Conservation (phyloP, 2,329 filamentous ascomycete genomes). For the Exophiala spinifera region DNA sequence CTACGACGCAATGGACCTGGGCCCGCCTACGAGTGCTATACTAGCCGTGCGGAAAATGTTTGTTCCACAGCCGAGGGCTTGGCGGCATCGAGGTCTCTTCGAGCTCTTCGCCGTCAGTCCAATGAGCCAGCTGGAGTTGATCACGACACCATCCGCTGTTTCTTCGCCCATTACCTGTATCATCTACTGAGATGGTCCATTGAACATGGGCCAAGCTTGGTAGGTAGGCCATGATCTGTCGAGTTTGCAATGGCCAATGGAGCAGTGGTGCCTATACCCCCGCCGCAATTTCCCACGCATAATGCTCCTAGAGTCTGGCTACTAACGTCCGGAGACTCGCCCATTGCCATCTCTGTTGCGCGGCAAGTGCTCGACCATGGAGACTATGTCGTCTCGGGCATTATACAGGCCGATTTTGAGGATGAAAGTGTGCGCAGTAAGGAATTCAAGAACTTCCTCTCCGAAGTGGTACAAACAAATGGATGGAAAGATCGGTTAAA, state of each 20-base stretch:
- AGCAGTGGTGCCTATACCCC: slow-evolving; percentile 18
- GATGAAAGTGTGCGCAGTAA: slow-evolving; percentile 67
- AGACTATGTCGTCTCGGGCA: slow-evolving; percentile 82
- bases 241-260: slow-evolving; percentile 25
- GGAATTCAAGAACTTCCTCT: slow-evolving; percentile 76
- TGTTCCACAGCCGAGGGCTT: neutral
- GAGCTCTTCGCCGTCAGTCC: neutral
- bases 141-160: slow-evolving; percentile 4
- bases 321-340: slow-evolving; percentile 80
- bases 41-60: neutral
- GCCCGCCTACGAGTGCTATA: no score
- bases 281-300: slow-evolving; percentile 50
- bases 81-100: neutral
- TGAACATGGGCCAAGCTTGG: slow-evolving; percentile 3
- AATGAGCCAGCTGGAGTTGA: slow-evolving; percentile 4
- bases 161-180: neutral
- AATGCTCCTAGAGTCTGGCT: slow-evolving; percentile 83
- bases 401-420: slow-evolving; percentile 75
- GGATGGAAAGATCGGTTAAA: slow-evolving; percentile 78
- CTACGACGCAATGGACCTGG: neutral
- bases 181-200: neutral
- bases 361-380: slow-evolving; percentile 82
- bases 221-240: slow-evolving; percentile 8
- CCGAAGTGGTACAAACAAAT: slow-evolving; percentile 57
- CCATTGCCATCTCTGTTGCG: slow-evolving; percentile 77